Evolutionary conservation across 2,329 filamentous ascomycete genomes (phyloP), one percentile per base, ranked within the genome.

Genomic region (Alternaria gansuensis): DNA sequence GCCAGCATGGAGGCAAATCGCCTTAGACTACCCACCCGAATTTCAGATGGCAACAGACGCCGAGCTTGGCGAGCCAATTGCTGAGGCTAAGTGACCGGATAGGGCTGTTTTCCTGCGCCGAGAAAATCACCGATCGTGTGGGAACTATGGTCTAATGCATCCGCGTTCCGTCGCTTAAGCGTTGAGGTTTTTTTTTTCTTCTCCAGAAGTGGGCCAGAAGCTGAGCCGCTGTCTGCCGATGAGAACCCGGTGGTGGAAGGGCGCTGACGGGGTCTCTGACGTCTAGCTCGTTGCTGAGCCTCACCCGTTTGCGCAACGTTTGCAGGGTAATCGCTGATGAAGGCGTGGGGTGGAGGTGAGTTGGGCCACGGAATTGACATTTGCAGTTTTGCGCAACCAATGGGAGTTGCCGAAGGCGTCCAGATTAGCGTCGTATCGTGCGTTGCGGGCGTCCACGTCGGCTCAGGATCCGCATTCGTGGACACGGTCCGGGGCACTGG

Each of bases 51-150:
- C 41, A 56, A 50, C 36, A 21, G 49, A 49, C 45, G 52, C 67
- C 62, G 63, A 57, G 31, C 65, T 64, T 73, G 65, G 68, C 66
- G 52, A 45, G 41, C 59, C 49, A 51, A 52, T 60, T 51, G 60
- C 49, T 52, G 58, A 41, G 53, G 51, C 53, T 34, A 53, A 46
- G 45, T 29, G 26, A 29, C 52, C 61, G 59, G 62, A 52, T 63
- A 60, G 58, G 57, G 54, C 51, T 60, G 51, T 54, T 43, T 51
- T 50, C 43, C 48, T 53, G 39, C 28, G 49, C 64, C 64, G 59
- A 61, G 50, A 52, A 56, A 62, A 67, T 59, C 60, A 66, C 65
- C 65, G 62, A 63, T 40, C 41, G 29, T 34, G 50, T 39, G 51
- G 57, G 34, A 58, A 55, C 44, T 45, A 54, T 46, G 37, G 37